Conservation (phyloP, 345 rosid species). For the Bruguiera sexangula region DNA sequence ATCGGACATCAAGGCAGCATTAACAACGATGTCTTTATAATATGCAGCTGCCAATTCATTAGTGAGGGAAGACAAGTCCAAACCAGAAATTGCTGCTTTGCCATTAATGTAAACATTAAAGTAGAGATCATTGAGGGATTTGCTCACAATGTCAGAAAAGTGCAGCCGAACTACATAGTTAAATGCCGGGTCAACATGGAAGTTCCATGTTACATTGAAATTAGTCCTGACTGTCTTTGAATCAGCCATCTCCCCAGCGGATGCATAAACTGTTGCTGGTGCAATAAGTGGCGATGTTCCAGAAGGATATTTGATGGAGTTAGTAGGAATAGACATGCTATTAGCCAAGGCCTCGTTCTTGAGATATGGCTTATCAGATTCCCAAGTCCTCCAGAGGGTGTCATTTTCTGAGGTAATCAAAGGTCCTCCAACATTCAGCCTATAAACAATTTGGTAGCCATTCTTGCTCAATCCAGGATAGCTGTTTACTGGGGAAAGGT, state of each 20-base stretch:
- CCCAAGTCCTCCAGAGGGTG: slow-evolving; percentile 10
- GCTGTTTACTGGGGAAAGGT: slow-evolving; percentile 5
- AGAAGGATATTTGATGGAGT: slow-evolving; percentile 19
- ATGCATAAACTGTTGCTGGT: slow-evolving; percentile 9
- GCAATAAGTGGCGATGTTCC: slow-evolving; percentile 17
- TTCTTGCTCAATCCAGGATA: background rate
- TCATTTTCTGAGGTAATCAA: slow-evolving; percentile 2
- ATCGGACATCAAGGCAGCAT: background rate
- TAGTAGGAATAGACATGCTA: background rate
- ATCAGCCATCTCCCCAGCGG: slow-evolving; percentile 30
- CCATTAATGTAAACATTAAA: slow-evolving; percentile 2
- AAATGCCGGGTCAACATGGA: slow-evolving; percentile 21
- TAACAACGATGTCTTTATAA: slow-evolving; percentile 10
- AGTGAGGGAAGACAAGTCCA: slow-evolving; percentile 7
- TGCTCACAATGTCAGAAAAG: slow-evolving; percentile 10
- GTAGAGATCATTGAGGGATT: slow-evolving; percentile 1
- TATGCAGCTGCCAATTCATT: slow-evolving; percentile 6
- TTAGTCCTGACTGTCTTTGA: slow-evolving; percentile 12
- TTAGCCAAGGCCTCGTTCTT: slow-evolving; percentile 7
- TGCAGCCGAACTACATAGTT: slow-evolving; percentile 24
- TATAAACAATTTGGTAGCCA: background rate
- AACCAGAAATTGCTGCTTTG: background rate
- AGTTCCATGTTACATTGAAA: slow-evolving; percentile 26
- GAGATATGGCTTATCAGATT: slow-evolving; percentile 6
- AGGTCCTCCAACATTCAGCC: background rate